Base-by-base conservation (phyloP, 495 filamentous ascomycete species). In the Endocarpon pusillum region DNA sequence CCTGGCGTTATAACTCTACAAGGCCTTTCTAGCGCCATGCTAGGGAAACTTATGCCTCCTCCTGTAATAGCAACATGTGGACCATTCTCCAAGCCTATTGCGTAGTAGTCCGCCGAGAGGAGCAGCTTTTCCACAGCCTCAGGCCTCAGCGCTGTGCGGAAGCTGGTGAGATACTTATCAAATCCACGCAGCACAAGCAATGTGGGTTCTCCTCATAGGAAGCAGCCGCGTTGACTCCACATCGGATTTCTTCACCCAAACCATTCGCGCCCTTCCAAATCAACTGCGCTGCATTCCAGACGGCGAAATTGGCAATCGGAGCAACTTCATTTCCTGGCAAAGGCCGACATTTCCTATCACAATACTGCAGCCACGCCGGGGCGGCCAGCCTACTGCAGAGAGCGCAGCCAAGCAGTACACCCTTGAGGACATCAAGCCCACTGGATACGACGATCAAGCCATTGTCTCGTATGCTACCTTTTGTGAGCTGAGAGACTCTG, bases 281-380 rank as follows among this genome's bases (percentile, higher is more conserved):
- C 48, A 41, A 11, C 42, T 62, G n/a, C 39, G 39, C 14, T 46
- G 46, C 26, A 39, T 62, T 2, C 51, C 57, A 2, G 59, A 62
- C 37, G 57, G 55, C 25, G 55, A 62, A 34, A 57, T 54, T 6
- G 55, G 57, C 21, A 37, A 49, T 16, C 48, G 57, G 21, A 19
- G 37, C 16, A 40, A 48, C 4, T 62, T 55, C 39, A 51, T 56
- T 3, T 34, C 35, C 5, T 59, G 49, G 44, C 54, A 61, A 38
- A 19, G 16, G 6, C 28, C 33, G 6, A 34, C 39, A 32, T 59
- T 55, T 37, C 36, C 49, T 11, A 19, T 25, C 26, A 15, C 6
- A n/a, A 22, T 41, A 11, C 3, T 29, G 3, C 25, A 30, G 19
- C 32, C 35, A 17, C 34, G 24, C 20, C 23, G 21, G 23, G 35